These are phyloP conservation scores for Botryotinia calthae DNA, from an alignment of 2,329 filamentous ascomycete genomes.

Conservation along the genomic window DNA sequence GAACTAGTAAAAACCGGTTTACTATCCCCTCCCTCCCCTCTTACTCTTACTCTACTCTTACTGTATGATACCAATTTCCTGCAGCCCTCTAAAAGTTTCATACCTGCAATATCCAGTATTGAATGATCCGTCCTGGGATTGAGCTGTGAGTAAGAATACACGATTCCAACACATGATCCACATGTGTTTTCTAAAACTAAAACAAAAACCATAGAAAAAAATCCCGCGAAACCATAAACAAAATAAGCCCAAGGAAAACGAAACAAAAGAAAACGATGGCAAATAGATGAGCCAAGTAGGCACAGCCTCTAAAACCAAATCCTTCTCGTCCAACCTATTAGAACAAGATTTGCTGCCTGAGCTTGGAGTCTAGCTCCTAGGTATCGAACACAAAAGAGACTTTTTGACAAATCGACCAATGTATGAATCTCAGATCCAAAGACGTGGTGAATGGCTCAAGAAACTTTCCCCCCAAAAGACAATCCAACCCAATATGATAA, in stretches of 20 bases:
- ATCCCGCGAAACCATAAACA: neutral
- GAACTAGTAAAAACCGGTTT: constrained; percentile 8
- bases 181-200: neutral
- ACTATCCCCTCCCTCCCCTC: neutral
- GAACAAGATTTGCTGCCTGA: constrained; percentile 32
- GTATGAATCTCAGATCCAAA: constrained; percentile 32
- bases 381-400: constrained; percentile 20
- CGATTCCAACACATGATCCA: constrained; percentile 4
- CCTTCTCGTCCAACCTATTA: constrained; percentile 23
- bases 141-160: neutral
- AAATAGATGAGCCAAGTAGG: constrained; percentile 14
- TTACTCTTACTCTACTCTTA: neutral
- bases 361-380: constrained; percentile 34
- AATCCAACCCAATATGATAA: constrained; percentile 19
- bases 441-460: constrained; percentile 21
- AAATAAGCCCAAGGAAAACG: neutral
- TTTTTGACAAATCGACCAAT: constrained; percentile 20
- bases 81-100: neutral
- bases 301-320: constrained; percentile 12
- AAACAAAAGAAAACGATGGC: neutral
- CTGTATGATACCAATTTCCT: neutral
- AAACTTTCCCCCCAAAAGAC: constrained; percentile 17
- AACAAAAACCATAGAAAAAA: neutral
- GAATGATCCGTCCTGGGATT: neutral
- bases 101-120: constrained; percentile 20